Conservation (phyloP, 176 grass and related monocot species). For the Elymus sibiricus region DNA sequence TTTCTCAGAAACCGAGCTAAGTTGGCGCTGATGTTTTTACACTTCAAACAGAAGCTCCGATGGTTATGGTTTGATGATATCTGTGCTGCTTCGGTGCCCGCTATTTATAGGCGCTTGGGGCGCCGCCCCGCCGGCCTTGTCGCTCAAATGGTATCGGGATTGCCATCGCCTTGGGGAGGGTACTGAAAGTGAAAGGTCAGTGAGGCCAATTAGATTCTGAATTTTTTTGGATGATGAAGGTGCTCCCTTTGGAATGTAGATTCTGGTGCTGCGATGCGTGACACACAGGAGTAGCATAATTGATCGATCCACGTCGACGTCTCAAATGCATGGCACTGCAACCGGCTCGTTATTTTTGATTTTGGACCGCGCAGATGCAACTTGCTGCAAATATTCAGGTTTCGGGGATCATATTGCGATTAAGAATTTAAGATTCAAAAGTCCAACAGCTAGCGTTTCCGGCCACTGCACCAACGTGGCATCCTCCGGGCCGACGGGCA, state of each 20-base stretch:
- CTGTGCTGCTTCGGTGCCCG: slow-evolving; percentile 8
- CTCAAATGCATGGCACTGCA: background rate
- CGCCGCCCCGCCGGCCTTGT: background rate
- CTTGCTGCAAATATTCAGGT: background rate
- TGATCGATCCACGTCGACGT: background rate
- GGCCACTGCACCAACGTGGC: background rate
- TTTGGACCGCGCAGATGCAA: no score
- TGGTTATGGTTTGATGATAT: slow-evolving; percentile 19
- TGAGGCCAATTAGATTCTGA: background rate
- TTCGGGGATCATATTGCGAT: background rate
- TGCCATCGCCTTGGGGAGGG: background rate
- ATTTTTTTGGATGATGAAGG: background rate
- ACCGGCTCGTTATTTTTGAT: no score
- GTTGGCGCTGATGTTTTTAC: background rate
- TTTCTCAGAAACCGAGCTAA: background rate
- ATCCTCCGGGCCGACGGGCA: background rate
- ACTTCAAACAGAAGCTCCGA: slow-evolving; percentile 2
- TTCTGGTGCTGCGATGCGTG: background rate
- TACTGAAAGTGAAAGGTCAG: background rate
- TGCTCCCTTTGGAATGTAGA: slow-evolving; percentile 1
- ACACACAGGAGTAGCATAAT: no score
- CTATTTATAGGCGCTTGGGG: slow-evolving; percentile 40
- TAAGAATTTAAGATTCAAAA: slow-evolving; percentile 1
- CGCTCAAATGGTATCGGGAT: background rate
- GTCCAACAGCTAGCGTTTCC: background rate